These are phyloP conservation scores for Hemileia vastatrix DNA, from an alignment of 1,284 basidiomycete genomes.

Conservation along the genomic window DNA sequence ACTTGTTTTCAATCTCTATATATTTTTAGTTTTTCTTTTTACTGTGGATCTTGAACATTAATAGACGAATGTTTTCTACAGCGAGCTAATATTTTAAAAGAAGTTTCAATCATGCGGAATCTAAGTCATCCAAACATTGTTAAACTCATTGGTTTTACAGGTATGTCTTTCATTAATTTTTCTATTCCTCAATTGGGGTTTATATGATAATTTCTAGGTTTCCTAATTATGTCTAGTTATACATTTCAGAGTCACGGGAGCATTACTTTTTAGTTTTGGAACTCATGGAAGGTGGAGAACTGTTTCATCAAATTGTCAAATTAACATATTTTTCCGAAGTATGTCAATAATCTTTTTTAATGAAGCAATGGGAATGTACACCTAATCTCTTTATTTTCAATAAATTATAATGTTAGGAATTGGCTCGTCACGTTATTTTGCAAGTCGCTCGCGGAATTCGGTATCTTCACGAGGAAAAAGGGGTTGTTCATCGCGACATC, in stretches of 20 bases:
- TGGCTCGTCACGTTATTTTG: conserved; percentile 88
- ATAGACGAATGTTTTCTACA: too few species aligned
- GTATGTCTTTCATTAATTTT: not conserved
- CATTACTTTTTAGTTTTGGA: conserved; percentile 93
- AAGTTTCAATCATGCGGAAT: conserved; percentile 99
- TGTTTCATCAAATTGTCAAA: conserved; percentile 99
- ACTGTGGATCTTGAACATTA: not conserved
- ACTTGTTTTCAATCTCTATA: not conserved
- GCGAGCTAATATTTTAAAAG: conserved; percentile 98
- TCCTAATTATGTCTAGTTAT: not conserved
- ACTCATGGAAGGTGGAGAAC: conserved; percentile 89
- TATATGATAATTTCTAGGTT: not conserved
- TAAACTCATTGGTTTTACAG: conserved; percentile 68
- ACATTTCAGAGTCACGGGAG: conserved; percentile 70
- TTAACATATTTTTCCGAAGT: conserved; percentile 92
- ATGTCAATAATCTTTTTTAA: conserved; percentile 21
- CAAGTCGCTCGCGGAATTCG: conserved; percentile 94
- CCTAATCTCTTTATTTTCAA: too few species aligned
- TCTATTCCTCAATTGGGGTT: not conserved
- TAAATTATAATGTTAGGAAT: too few species aligned
- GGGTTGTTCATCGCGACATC: conserved; percentile 82
- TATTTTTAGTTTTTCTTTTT: not conserved
- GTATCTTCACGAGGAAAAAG: conserved; percentile 93
- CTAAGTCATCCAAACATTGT: conserved; percentile 81
- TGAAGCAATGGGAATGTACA: too few species aligned